Percentiles rank a stretch among this genome's conserved stretches.
Conservation (phyloP, 2,329 filamentous ascomycete genomes). For the Seiridium cupressi region DNA sequence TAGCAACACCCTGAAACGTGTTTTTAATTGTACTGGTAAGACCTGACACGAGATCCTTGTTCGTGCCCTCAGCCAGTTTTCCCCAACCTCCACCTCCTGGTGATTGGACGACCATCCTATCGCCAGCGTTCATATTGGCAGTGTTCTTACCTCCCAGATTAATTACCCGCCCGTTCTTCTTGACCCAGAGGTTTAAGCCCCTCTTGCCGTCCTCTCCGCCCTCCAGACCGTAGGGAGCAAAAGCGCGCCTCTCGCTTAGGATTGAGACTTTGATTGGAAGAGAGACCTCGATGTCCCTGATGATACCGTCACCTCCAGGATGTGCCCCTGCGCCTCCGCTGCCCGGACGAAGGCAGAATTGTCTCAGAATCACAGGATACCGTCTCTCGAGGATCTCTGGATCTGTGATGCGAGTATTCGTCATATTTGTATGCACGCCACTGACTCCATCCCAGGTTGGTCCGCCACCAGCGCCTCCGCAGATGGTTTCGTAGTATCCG, state of each 20-base stretch:
- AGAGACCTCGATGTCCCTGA: background rate
- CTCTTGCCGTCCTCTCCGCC: constrained; percentile 3
- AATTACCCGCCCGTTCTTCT: constrained; percentile 12
- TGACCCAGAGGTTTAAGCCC: constrained; percentile 5
- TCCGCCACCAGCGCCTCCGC: constrained; percentile 31
- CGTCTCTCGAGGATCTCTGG: constrained; percentile 30
- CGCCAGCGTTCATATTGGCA: constrained; percentile 15
- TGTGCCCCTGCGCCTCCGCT: background rate
- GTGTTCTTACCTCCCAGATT: constrained; percentile 19
- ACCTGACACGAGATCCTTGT: background rate
- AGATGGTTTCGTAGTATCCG: constrained; percentile 32
- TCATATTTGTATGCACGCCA: constrained; percentile 32
- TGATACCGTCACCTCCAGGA: background rate
- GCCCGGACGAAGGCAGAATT: background rate
- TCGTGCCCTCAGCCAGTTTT: background rate
- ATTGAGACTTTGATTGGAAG: constrained; percentile 1
- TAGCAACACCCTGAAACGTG: constrained; percentile 6
- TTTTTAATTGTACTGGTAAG: background rate
- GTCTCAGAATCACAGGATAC: constrained; percentile 11
- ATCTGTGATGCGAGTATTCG: constrained; percentile 34
- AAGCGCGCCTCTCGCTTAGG: constrained; percentile 1
- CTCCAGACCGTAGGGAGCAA: constrained; percentile 2
- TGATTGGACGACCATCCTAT: constrained; percentile 17
- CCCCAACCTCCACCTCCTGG: constrained; percentile 22
- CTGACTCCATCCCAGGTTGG: constrained; percentile 26